Evolutionary conservation across 2,329 filamentous ascomycete species (phyloP), one percentile per base, ranked within the genome.

Genomic region (Hypomyces rosellus): DNA sequence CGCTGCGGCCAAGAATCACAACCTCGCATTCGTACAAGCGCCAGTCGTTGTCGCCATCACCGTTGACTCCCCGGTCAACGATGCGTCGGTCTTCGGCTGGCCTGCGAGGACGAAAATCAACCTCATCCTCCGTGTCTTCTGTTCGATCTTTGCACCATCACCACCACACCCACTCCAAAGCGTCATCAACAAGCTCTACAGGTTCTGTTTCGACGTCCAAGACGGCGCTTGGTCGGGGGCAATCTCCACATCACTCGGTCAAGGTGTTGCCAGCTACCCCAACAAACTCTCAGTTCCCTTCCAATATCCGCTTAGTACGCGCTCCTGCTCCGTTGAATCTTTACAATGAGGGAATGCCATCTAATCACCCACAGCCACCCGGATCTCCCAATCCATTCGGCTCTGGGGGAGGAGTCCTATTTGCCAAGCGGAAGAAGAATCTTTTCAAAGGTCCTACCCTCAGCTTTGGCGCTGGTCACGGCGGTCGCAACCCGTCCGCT

Each of bases 181-280:
- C 93, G 0, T 95, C 89, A 0, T 96, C 90, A 0, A 93, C 90
- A 1, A 96, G 90, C 40, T 96, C 87, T 5, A 86, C 85, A 53
- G 85, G 83, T 18, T 85, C 86, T 0, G 83, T 86, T 4, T 84
- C 85, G 0, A 81, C 82, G 15, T 86, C 86, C 34, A 86, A 84
- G 61, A 85, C 81, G 14, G 82, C 81, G 1, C 72, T 81, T 45
- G 78, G 78, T 40, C 71, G 79, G 34, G 79, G 80, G 13, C 82
- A 88, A 20, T 91, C 86, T 3, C 92, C 93, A 1, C 90, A 96
- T 65, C 82, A 89, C 58, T 95, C 89, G 0, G 86, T 97, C 60
- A 97, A 97, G 70, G 87, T 97, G n/a, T 81, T 97, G 3, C 92
- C 93, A 1, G 88, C 89, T 0, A 96, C 91, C 0, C 92, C 92